These are phyloP conservation scores for Blastomyces parvus DNA, from an alignment of 2,329 filamentous ascomycete species.

Conservation along the genomic window DNA sequence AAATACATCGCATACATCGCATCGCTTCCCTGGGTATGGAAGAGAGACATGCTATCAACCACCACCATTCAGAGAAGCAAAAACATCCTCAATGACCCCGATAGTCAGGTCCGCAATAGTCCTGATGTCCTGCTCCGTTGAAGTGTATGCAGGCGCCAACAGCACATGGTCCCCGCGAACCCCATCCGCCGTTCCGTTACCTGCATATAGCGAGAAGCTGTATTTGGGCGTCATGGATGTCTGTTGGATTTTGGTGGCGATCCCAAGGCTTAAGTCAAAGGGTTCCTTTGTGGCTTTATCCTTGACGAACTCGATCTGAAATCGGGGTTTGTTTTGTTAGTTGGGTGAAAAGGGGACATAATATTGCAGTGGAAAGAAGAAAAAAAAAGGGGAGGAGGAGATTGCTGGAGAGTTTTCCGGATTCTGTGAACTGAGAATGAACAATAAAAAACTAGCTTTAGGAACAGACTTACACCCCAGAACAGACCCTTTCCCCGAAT, in stretches of 20 bases:
- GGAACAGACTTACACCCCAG: conserved; percentile 42
- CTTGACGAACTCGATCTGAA: conserved; percentile 47
- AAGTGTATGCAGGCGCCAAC: conserved; percentile 59
- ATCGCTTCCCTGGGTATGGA: too few relatives aligned
- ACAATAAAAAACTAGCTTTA: too few relatives aligned
- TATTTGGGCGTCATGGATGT: conserved; percentile 37
- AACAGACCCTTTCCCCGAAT: conserved; percentile 52
- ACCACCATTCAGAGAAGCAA: conserved; percentile 18
- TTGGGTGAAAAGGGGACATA: not conserved
- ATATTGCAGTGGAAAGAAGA: not conserved
- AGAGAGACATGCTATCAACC: not conserved
- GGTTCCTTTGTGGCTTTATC: conserved; percentile 47
- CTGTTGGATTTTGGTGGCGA: conserved; percentile 45
- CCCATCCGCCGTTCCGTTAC: conserved; percentile 51
- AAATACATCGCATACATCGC: too few relatives aligned
- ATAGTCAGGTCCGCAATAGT: conserved; percentile 44
- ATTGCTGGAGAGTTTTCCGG: too few relatives aligned
- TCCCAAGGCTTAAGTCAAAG: conserved; percentile 37
- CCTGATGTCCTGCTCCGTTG: conserved; percentile 48
- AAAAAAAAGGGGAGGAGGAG: not conserved
- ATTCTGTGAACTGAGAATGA: too few relatives aligned
- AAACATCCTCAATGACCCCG: conserved; percentile 46
- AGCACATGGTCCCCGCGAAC: conserved; percentile 59
- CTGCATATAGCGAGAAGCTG: conserved; percentile 54
- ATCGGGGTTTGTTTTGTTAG: not conserved